These are phyloP conservation scores for Catharanthus roseus DNA, from an alignment of 257 asterid genomes.

Conservation along the genomic window DNA sequence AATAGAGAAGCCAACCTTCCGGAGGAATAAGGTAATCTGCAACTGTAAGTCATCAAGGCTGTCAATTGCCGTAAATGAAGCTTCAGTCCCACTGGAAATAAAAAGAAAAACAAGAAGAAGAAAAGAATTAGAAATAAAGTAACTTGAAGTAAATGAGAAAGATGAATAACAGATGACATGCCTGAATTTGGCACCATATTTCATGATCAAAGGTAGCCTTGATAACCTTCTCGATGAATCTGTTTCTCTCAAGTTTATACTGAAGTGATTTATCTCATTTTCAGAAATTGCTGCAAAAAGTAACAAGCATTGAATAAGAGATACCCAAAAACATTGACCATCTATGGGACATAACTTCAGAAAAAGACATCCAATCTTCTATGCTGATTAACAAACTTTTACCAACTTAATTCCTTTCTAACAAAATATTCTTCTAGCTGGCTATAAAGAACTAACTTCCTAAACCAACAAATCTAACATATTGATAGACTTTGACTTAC, in stretches of 20 bases:
- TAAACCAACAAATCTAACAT: neutral
- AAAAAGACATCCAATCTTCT: neutral
- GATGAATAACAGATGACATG: constrained; percentile 23
- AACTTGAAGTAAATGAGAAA: constrained; percentile 6
- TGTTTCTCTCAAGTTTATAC: constrained; percentile 45
- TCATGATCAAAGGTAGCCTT: constrained; percentile 50
- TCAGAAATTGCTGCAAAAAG: constrained; percentile 58
- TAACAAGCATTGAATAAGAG: constrained; percentile 18
- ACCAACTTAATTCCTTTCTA: neutral
- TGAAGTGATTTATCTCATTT: constrained; percentile 48
- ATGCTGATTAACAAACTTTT: neutral
- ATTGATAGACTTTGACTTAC: neutral
- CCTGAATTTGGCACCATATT: constrained; percentile 78
- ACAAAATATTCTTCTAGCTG: neutral
- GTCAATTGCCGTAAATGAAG: constrained; percentile 45
- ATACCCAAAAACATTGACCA: neutral
- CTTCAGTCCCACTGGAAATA: constrained; percentile 70
- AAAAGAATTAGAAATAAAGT: constrained; percentile 2
- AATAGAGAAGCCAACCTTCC: constrained; percentile 48
- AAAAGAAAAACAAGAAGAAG: constrained; percentile 2
- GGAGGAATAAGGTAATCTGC: constrained; percentile 41
- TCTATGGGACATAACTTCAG: neutral
- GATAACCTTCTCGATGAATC: constrained; percentile 44
- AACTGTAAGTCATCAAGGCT: constrained; percentile 36
- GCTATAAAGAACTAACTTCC: neutral